Base-by-base conservation (phyloP, 176 grass and related monocot species). In the Zizania latifolia region DNA sequence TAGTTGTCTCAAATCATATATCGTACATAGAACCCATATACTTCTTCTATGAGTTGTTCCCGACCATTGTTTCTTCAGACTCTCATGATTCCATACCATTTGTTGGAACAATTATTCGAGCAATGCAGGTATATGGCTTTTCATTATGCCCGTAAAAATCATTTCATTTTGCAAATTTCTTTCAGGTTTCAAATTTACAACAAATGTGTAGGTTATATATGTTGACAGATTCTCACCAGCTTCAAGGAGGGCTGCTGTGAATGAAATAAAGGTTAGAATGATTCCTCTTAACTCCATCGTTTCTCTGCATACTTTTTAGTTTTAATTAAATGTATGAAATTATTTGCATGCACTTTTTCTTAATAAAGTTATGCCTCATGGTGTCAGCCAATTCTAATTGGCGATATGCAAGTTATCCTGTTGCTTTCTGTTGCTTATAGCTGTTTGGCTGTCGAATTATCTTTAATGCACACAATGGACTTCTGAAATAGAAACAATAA, bases 1-100 rank as follows among this genome's bases (percentile, higher is more conserved):
- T 99, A 82, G 87, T 94, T 56, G 91, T 99, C 72, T 94, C 91
- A 43, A 99, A 99, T 94, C 95, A 99, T 82, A 43, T 99, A 71
- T 99, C 95, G 29, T 99, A 94, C 57, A 80, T 94, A 60, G 95
- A 99, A 1, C 95, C 95, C 13, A 94, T 99, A 80, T 99, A 83
- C 68, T 99, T 82, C 78, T 99, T 99, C 84, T 99, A 94, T 40
- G 95, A 99, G 79, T 69, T 99, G 72, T 94, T 86, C 77, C 95
- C 95, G 10, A 99, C 95, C 63, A 99, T 99, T 81, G 95, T 99
- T 84, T 93, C 92, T 19, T 99, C 95, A 0, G 95, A 99, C 3
- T 99, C 95, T 16, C 95, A 99, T 74, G 95, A 99, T 92, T 40
- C 89, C 33, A 77, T 99, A 72, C 95, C 95, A 14, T 87, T 99